Base-by-base conservation (phyloP, 2,329 filamentous ascomycete species). In the Verticillium albo-atrum region DNA sequence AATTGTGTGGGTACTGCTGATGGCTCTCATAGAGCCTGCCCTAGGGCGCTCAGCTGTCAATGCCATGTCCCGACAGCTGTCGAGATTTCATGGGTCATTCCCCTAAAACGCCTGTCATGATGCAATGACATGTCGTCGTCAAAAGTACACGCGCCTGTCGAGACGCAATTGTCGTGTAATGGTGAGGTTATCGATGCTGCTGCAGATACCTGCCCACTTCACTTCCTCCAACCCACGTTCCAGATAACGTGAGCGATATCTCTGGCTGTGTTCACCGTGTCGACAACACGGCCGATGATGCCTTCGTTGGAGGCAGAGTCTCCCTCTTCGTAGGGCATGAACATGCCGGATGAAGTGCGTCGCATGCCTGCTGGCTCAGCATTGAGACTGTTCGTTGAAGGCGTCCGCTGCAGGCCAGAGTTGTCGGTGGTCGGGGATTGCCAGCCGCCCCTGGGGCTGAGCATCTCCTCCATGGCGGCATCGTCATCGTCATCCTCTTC, bases 321-420 rank as follows among this genome's bases (percentile, higher is more conserved):
- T 61, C 86, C 86, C 66, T 92, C 89, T 66, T 92, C 90, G 66
- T 88, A 89, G 7, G 92, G 91, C 89, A 96, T 93, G 68, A 96
- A 89, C 91, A 96, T 96, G 66, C 92, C 92, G 42, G 91, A 95
- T 56, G 87, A 81, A 23, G 91, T 96, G 65, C 92, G 83, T 63
- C 89, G 86, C 79, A 96, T 88, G 57, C 88, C 87, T 20, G 74
- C 77, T 51, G 81, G 77, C 61, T 84, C 81, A 23, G 76, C 77
- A n/a, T 70, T 72, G n/a, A 84, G 72, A 62, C 77, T 81, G 68
- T 72, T 72, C 47, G 78, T 73, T 26, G 83, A 83, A n/a, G 75
- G 68, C 23, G 81, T 78, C 60, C 80, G 77, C 37, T 77, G 76
- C n/a, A 82, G 64, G 14, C 75, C 75, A 32, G 34, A 37, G 34